Evolutionary conservation across 768 basidiomycete species (phyloP).

Genomic region (Fomitopsis pulvina): DNA sequence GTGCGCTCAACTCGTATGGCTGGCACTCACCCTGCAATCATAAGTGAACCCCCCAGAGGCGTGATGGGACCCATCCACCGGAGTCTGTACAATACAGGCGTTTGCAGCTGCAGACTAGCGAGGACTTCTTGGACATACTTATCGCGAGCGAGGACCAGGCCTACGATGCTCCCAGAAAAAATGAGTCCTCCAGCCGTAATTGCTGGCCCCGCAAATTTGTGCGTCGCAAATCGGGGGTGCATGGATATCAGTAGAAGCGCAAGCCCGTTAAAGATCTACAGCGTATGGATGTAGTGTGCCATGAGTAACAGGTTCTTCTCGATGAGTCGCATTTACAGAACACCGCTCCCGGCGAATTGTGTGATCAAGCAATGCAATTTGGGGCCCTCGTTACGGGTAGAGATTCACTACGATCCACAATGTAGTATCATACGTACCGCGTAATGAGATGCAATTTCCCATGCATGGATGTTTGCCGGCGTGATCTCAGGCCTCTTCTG

Average conservation of each 20-base stretch:
- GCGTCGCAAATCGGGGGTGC: constrained; percentile 52
- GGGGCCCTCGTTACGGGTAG: too few relatives aligned
- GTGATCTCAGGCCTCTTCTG: constrained; percentile 40
- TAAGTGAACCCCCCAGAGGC: constrained; percentile 54
- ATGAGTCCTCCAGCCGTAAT: constrained; percentile 49
- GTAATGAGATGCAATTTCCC: constrained; percentile 57
- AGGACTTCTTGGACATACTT: constrained; percentile 1
- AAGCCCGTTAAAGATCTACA: constrained; percentile 71
- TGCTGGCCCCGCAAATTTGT: constrained; percentile 63
- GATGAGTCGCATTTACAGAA: too few relatives aligned
- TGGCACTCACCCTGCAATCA: constrained; percentile 59
- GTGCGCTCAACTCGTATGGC: background rate
- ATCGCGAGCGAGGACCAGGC: constrained; percentile 43
- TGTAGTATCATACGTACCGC: constrained; percentile 34
- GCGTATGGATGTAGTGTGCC: too few relatives aligned
- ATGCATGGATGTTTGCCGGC: constrained; percentile 48
- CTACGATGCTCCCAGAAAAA: constrained; percentile 61
- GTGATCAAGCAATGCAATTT: too few relatives aligned
- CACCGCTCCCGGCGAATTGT: too few relatives aligned
- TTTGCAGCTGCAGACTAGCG: background rate
- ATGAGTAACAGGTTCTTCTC: too few relatives aligned
- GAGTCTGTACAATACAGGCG: constrained; percentile 26
- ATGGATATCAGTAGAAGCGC: constrained; percentile 55
- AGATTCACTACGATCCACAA: too few relatives aligned
- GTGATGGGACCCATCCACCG: constrained; percentile 58